phyloP scores from a whole-genome alignment of 106 monocot genomes.

The Dendrobium nobile region DNA sequence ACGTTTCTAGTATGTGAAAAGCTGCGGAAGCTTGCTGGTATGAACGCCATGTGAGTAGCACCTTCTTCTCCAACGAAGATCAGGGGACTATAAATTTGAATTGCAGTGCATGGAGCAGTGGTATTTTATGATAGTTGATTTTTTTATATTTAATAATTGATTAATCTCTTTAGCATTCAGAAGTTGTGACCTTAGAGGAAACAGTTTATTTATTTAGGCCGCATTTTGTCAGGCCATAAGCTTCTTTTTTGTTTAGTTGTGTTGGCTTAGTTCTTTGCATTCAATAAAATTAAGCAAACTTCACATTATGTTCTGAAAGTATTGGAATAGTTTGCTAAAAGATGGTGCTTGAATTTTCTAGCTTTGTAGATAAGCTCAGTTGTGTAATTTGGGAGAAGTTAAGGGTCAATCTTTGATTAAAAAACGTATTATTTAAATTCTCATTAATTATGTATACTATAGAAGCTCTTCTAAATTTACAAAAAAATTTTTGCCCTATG shows the following conservation, averaged over 20 bases:
- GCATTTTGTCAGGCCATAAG: neutral
- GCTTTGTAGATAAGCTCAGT: too few relatives aligned
- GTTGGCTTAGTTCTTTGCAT: neutral
- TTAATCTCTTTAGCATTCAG: neutral
- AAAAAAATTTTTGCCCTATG: too few relatives aligned
- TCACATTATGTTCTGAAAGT: neutral
- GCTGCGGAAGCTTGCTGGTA: slow-evolving; percentile 63
- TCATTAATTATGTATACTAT: too few relatives aligned
- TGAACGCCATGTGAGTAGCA: slow-evolving; percentile 53
- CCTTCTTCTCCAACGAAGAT: neutral
- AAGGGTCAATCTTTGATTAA: too few relatives aligned
- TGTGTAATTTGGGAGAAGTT: too few relatives aligned
- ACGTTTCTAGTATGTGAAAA: slow-evolving; percentile 90
- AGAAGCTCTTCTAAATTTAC: too few relatives aligned
- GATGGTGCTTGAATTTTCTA: too few relatives aligned
- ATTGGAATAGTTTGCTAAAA: too few relatives aligned
- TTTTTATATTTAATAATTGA: neutral
- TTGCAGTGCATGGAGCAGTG: neutral
- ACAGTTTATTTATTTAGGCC: neutral
- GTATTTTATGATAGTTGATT: neutral
- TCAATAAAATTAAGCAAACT: neutral
- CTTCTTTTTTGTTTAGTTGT: neutral
- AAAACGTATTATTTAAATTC: too few relatives aligned
- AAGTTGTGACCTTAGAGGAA: too few relatives aligned
- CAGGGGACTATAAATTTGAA: neutral